Base-by-base conservation (phyloP, 176 grass and related monocot species). In the Eremochloa ophiuroides region DNA sequence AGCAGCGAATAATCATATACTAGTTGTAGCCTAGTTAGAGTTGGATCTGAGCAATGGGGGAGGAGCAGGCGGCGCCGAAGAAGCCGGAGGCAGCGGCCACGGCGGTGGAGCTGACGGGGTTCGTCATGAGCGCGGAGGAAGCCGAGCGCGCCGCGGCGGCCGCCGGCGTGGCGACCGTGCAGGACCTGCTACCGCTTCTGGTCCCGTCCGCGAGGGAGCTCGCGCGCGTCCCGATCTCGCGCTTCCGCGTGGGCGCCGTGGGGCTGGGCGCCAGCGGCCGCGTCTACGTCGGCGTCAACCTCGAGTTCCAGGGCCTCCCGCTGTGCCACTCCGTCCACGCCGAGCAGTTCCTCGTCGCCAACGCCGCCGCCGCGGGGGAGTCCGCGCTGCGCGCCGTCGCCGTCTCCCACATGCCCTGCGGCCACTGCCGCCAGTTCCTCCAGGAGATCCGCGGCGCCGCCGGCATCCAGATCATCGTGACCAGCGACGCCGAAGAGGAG, bases 351-450 rank as follows among this genome's bases (percentile, higher is more conserved):
- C 86, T 98, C 3, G 73, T 98, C 58, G 86, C 87, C 30, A 98
- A 98, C 90, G 90, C 90, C 6, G 90, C 90, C 1, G 92, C 92
- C 12, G 88, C 85, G n/a, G 92, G 92, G 27, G 95, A 98, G 84
- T 0, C 58, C 31, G 86, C 73, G 65, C 91, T 98, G 8, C 90
- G 77, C 59, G 93, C 83, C 90, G 65, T 98, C 79, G 95, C 95
- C 50, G 95, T 98, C 48, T 98, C 95, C 18, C 86, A 92, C 77
- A 88, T 94, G 85, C 95, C 95, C 26, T 98, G 92, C 71, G 95
- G 92, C 78, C 95, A 98, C 88, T 98, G 95, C 88, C 84, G 95
- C 67, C 95, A 98, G 90, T 98, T 98, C 84, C 84, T 98, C 17
- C 95, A 98, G 86, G 95, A 98, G 66, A 88, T 98, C 71, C 92